Base-by-base conservation (phyloP, 2,329 filamentous ascomycete species). In the Diplodia mutila region DNA sequence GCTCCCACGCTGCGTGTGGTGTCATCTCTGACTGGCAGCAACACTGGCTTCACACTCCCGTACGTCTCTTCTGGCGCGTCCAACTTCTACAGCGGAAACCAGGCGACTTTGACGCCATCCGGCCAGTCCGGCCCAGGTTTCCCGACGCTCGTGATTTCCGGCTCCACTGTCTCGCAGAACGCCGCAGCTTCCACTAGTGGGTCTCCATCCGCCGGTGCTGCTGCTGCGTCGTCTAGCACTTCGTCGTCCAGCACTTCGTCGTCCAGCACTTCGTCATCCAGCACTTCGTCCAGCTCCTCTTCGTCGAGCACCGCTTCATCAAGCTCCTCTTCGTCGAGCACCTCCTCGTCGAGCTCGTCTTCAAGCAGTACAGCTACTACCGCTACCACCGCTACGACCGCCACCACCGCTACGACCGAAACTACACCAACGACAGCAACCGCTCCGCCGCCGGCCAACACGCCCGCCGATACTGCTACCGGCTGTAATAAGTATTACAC, bases 81-180 rank as follows among this genome's bases (percentile, higher is more conserved):
- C 5, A 54, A 67, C 27, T 37, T 55, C 51, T 64, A 55, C 21
- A 18, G 48, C 16, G 57, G 66, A 8, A 59, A 63, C 52, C 66
- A 67, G 27, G 12, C 46, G 29, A 67, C 54, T 12, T 27, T 48
- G 16, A 27, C 37, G n/a, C 29, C 42, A 1, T 12, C 65, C 6
- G 29, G 39, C 21, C 25, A 29, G 23, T 11, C 39, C 3, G 23
- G 18, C 5, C 34, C n/a, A 5, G 49, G 46, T 12, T 49, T 52
- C 65, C 55, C 54, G 8, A 53, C 23, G 14, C 11, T 57, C 4
- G 54, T 21, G 7, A 46, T 61, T 23, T 52, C 55, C 11, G 48
- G 53, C 9, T 59, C 65, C 4, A 61, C 39, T 4, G 29, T 52
- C 12, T n/a, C 21, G 6, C 21, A 29, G 4, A n/a, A 42, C 14